phyloP scores from a whole-genome alignment of 108 stramenopile genomes.

The Cyclotella cryptica region DNA sequence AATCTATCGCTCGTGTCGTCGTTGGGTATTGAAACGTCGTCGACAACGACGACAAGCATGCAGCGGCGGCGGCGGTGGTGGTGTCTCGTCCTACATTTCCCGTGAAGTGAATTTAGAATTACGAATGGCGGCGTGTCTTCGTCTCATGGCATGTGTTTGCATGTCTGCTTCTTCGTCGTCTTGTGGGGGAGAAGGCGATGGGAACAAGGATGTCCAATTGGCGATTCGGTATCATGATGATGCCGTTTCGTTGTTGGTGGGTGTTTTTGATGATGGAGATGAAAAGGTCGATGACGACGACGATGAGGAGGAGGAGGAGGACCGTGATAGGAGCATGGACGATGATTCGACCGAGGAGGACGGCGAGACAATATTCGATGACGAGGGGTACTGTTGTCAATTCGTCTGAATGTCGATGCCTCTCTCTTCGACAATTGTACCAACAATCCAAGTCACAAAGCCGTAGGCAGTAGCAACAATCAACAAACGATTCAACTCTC shows the following conservation, averaged over 20 bases:
- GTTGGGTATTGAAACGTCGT: no score
- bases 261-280: constrained; percentile 39
- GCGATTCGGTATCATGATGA: constrained; percentile 38
- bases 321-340: background rate
- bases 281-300: constrained; percentile 14
- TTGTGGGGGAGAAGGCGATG: background rate
- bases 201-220: constrained; percentile 11
- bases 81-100: no score
- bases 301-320: background rate
- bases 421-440: background rate
- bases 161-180: background rate
- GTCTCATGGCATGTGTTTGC: constrained; percentile 30
- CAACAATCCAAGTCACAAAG: background rate
- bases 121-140: constrained; percentile 34
- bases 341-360: background rate
- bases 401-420: no score
- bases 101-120: constrained; percentile 40
- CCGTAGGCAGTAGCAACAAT: background rate
- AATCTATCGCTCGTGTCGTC: no score
- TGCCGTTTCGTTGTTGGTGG: constrained; percentile 43
- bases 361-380: background rate
- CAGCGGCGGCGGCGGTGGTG: no score
- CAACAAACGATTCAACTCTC: background rate
- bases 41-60: no score
- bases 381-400: background rate